These are phyloP conservation scores for Gryganskiella cystojenkinii DNA, from an alignment of 192 early-diverging fungal genomes.

Conservation along the genomic window DNA sequence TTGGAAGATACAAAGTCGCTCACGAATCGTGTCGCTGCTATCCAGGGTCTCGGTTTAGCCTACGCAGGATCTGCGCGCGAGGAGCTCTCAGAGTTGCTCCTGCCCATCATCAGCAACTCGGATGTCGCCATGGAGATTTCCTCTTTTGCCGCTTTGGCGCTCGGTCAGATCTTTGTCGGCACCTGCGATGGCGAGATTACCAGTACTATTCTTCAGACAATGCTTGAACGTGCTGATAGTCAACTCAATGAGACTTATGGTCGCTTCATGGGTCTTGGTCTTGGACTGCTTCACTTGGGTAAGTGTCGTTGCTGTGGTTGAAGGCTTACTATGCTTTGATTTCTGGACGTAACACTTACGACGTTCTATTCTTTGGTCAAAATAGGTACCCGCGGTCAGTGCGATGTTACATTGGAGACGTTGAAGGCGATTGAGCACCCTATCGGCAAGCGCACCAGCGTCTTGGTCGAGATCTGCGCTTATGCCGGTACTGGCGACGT, in stretches of 20 bases:
- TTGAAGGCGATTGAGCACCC: conserved; percentile 96
- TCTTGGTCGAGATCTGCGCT: conserved; percentile 90
- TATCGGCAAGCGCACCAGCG: conserved; percentile 87
- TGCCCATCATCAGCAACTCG: conserved; percentile 85
- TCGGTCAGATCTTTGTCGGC: conserved; percentile 95
- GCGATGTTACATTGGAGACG: conserved; percentile 92
- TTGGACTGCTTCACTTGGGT: conserved; percentile 90
- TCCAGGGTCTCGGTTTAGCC: conserved; percentile 90
- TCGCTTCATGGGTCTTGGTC: conserved; percentile 93
- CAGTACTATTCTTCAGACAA: conserved; percentile 89
- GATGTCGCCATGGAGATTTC: conserved; percentile 88
- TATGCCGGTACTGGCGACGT: conserved; percentile 97
- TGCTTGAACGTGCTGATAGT: conserved; percentile 93
- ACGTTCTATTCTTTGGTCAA: no score
- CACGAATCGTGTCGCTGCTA: conserved; percentile 79
- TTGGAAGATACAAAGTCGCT: conserved; percentile 68
- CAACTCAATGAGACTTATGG: conserved; percentile 90
- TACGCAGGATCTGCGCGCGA: conserved; percentile 92
- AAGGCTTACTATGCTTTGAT: neutral
- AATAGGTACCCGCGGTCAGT: conserved; percentile 83
- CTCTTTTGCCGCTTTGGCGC: conserved; percentile 87
- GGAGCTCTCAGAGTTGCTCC: conserved; percentile 84
- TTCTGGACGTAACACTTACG: no score
- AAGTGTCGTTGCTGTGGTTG: conserved; percentile 6
- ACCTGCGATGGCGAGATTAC: conserved; percentile 91